Percentiles rank a stretch among this genome's conserved stretches.
Conservation (phyloP, 1,284 basidiomycete genomes). For the Sanghuangporus weigelae region DNA sequence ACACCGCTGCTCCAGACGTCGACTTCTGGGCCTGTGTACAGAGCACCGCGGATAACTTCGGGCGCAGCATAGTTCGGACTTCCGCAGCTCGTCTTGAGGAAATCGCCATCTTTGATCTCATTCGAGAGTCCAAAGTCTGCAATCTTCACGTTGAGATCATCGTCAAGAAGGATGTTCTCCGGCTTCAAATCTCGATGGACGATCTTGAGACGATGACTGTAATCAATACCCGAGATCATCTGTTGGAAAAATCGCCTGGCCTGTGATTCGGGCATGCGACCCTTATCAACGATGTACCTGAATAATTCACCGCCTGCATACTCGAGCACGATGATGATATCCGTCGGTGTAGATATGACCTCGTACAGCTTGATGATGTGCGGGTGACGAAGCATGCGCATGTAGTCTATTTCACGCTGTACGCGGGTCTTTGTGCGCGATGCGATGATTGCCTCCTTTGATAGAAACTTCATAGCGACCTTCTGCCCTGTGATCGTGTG, state of each 20-base stretch:
- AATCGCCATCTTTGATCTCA: slow-evolving; percentile 92
- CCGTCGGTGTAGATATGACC: slow-evolving; percentile 87
- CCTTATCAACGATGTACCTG: slow-evolving; percentile 90
- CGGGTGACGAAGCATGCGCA: slow-evolving; percentile 85
- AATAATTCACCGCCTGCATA: slow-evolving; percentile 91
- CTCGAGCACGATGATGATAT: slow-evolving; percentile 96
- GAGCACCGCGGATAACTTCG: slow-evolving; percentile 88
- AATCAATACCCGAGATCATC: slow-evolving; percentile 93
- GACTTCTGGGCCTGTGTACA: slow-evolving; percentile 94
- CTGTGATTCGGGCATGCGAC: slow-evolving; percentile 80
- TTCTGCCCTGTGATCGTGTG: slow-evolving; percentile 93
- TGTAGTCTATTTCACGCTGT: slow-evolving; percentile 93
- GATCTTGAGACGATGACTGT: slow-evolving; percentile 91
- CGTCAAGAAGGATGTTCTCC: slow-evolving; percentile 81
- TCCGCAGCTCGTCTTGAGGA: slow-evolving; percentile 91
- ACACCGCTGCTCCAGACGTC: slow-evolving; percentile 98
- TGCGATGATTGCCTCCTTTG: slow-evolving; percentile 88
- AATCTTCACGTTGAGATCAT: slow-evolving; percentile 86
- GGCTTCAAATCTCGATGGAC: slow-evolving; percentile 96
- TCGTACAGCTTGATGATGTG: slow-evolving; percentile 99
- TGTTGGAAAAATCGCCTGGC: slow-evolving; percentile 94
- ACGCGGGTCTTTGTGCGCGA: slow-evolving; percentile 91
- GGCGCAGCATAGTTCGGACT: slow-evolving; percentile 96
- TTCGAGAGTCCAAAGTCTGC: slow-evolving; percentile 94
- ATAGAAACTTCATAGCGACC: slow-evolving; percentile 98